phyloP scores from a whole-genome alignment of 441 rosid genomes.

The Erysimum cheiri region DNA sequence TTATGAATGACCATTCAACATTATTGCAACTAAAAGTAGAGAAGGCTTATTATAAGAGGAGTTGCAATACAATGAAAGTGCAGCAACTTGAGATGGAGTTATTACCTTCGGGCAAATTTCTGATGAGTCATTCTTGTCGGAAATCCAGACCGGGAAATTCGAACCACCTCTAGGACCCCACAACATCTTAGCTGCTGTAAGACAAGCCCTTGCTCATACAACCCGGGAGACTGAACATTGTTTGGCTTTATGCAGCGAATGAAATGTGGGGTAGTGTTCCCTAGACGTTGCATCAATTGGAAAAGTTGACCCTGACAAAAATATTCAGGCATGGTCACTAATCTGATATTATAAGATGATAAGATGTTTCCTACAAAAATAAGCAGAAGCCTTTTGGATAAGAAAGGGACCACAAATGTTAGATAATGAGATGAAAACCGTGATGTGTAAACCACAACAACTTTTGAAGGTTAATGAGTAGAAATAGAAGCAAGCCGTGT shows the following conservation, averaged over 20 bases:
- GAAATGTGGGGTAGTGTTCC: conserved; percentile 95
- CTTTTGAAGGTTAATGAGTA: conserved; percentile 2
- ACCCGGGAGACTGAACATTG: conserved; percentile 81
- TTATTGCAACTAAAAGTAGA: conserved; percentile 7
- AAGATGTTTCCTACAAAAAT: not conserved
- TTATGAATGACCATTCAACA: conserved; percentile 27
- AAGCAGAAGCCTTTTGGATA: conserved; percentile 20
- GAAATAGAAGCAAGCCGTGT: conserved; percentile 27
- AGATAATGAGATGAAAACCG: conserved; percentile 11
- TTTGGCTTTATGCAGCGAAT: conserved; percentile 99
- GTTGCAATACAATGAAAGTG: conserved; percentile 16
- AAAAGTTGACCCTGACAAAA: conserved; percentile 84
- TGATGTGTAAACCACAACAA: conserved; percentile 4
- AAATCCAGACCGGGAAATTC: conserved; percentile 96
- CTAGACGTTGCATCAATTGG: conserved; percentile 96
- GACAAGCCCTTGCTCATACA: conserved; percentile 89
- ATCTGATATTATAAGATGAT: conserved; percentile 22
- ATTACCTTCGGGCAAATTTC: conserved; percentile 92
- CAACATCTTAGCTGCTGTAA: conserved; percentile 98
- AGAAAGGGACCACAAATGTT: conserved; percentile 4
- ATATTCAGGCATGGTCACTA: conserved; percentile 6
- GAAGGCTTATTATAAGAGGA: not conserved
- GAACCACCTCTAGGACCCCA: conserved; percentile 98
- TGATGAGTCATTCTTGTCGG: conserved; percentile 98
- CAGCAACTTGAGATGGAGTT: conserved; percentile 8